Conservation (phyloP, 495 filamentous ascomycete genomes). For the Talaromyces trachyspermus region DNA sequence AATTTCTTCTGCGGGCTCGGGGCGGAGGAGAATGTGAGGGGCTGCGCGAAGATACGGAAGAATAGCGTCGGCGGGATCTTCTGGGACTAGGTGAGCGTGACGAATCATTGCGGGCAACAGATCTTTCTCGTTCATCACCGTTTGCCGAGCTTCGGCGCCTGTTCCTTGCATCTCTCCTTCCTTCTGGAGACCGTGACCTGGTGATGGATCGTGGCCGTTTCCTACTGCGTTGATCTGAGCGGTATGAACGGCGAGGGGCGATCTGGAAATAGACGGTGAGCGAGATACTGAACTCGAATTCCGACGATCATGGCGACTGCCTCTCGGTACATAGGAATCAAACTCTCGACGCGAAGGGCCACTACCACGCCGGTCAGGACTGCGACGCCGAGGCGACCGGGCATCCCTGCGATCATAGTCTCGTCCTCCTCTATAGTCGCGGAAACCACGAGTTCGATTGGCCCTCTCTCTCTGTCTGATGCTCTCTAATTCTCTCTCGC, state of each 20-base stretch:
- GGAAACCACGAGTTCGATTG: constrained; percentile 56
- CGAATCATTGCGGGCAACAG: constrained; percentile 40
- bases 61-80: constrained; percentile 39
- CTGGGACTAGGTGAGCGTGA: constrained; percentile 59
- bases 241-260: constrained; percentile 31
- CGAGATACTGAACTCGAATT: constrained; percentile 29
- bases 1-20: constrained; percentile 23
- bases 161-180: constrained; percentile 27
- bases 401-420: constrained; percentile 45
- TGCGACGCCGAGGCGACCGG: constrained; percentile 52
- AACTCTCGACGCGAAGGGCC: constrained; percentile 44
- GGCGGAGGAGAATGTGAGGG: constrained; percentile 29
- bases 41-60: constrained; percentile 41
- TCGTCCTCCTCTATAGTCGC: constrained; percentile 44
- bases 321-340: constrained; percentile 51
- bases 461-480: constrained; percentile 66
- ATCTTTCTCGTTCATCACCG: constrained; percentile 46
- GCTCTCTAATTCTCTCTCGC: constrained; percentile 54
- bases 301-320: constrained; percentile 27
- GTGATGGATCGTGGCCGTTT: constrained; percentile 30
- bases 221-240: constrained; percentile 22
- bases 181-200: constrained; percentile 32
- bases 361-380: constrained; percentile 47
- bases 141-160: constrained; percentile 36
- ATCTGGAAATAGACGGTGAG: constrained; percentile 31